Evolutionary conservation across 352 stramenopile genomes (phyloP), one percentile per base, ranked within the genome.

Genomic region (Pythium oligandrum): DNA sequence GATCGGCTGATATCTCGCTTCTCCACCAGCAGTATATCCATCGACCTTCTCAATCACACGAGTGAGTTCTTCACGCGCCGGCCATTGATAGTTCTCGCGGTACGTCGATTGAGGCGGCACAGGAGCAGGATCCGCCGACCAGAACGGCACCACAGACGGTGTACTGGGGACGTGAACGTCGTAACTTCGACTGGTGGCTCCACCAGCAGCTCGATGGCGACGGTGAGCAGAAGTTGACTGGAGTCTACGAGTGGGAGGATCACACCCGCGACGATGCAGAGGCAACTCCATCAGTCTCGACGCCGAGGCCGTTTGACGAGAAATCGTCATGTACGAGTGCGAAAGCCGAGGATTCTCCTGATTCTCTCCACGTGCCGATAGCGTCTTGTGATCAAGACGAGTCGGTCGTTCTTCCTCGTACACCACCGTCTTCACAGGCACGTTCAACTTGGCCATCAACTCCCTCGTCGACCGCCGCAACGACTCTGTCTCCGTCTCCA

Each of bases 391-490:
- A 26, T 42, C 38, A 12, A 12, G 7, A 42, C 38, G 38, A 8
- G 12, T 42, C 7, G 38, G 7, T 12, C 7, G 7, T 8, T 42
- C 38, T 42, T 42, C 38, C 38, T 42, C 38, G 12, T 42, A 12
- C 38, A 42, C 38, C 38, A 12, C 7, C 12, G 38, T 8, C 38
- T 8, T 38, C 42, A 54, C 35, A 51, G 31, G 17, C 34, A 37
- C 35, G 43, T 44, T 17, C 35, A 51, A 64, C 33, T 50, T 35
- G 17, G 51, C 34, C 44, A 64, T 32, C 45, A 64, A 51, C 5
- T 59, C 50, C 31, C 40, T 50, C 10, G 57, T 51, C 44, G 57
- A 55, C 9, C 37, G 32, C 10, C 39, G 44, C 32, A 5, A 30
- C 34, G 4, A 30, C 32, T 1, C 45, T 36, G 5, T 53, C 38